Evolutionary conservation across 2,329 filamentous ascomycete genomes (phyloP).

Genomic region (Shiraia sp.): DNA sequence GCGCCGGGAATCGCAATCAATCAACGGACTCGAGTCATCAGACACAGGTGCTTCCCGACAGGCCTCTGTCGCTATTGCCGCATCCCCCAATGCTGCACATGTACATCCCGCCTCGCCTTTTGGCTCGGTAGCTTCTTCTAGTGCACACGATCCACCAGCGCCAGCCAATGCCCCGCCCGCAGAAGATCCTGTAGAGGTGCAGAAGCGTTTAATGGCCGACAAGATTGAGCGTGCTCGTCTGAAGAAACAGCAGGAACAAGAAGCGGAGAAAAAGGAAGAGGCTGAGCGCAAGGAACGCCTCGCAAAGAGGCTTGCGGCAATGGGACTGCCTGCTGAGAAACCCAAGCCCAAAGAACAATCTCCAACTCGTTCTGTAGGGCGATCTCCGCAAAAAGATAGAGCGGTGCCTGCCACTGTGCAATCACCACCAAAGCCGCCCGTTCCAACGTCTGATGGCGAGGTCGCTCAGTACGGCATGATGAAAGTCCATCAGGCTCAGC

Average conservation of each 20-base stretch:
- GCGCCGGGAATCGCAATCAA: conserved; percentile 35
- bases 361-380: conserved; percentile 37
- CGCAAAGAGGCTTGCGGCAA: conserved; percentile 69
- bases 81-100: conserved; percentile 37
- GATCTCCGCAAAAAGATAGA: conserved; percentile 52
- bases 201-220: conserved; percentile 71
- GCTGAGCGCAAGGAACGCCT: conserved; percentile 73
- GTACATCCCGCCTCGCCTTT: conserved; percentile 41
- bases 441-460: conserved; percentile 60
- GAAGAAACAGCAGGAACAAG: conserved; percentile 60
- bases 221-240: conserved; percentile 69
- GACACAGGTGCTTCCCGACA: conserved; percentile 27
- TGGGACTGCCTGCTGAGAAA: conserved; percentile 60
- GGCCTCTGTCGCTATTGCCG: conserved; percentile 24
- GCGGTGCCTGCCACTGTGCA: conserved; percentile 39
- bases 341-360: conserved; percentile 43
- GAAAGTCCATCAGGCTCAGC: conserved; percentile 62
- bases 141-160: conserved; percentile 23
- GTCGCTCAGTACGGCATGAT: conserved; percentile 66
- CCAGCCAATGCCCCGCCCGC: conserved; percentile 51
- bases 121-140: conserved; percentile 36
- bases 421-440: conserved; percentile 61
- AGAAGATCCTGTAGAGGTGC: conserved; percentile 66
- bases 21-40: conserved; percentile 31
- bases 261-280: conserved; percentile 71